Evolutionary conservation across 202 grass and related monocot genomes (phyloP).

Genomic region (Eragrostis tef): DNA sequence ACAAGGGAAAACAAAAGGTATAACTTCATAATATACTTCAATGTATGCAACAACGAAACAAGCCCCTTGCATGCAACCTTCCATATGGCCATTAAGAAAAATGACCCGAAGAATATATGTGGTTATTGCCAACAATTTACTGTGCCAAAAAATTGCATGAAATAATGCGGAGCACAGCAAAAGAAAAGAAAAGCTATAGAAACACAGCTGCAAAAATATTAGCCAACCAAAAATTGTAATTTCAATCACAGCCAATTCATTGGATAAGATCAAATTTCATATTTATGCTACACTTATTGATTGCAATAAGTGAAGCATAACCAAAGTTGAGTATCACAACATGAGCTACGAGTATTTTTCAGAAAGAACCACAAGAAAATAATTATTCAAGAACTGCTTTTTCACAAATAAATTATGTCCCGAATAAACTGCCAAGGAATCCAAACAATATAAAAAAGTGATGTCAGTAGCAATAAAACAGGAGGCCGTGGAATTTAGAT

Average conservation of each 20-base stretch:
- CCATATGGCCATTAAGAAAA: not conserved
- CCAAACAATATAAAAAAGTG: not conserved
- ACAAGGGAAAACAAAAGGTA: not conserved
- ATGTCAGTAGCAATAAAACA: not conserved
- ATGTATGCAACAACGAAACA: not conserved
- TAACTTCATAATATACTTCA: not conserved
- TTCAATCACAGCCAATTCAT: not conserved
- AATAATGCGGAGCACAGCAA: not conserved
- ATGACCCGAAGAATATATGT: not conserved
- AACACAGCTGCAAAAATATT: not conserved
- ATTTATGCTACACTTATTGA: not conserved
- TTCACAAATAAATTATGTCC: not conserved
- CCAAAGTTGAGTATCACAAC: not conserved
- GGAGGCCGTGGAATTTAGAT: not conserved
- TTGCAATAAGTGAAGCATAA: not conserved
- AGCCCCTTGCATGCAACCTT: not conserved
- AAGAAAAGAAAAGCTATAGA: not conserved
- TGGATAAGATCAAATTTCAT: not conserved
- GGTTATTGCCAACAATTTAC: not conserved
- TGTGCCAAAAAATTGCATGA: not conserved
- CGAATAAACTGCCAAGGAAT: not conserved
- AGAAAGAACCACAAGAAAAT: not conserved
- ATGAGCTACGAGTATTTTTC: not conserved
- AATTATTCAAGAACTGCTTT: not conserved
- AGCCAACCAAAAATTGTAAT: not conserved